These are phyloP conservation scores for Elongisporangium anandrum DNA, from an alignment of 352 stramenopile genomes.

Conservation along the genomic window DNA sequence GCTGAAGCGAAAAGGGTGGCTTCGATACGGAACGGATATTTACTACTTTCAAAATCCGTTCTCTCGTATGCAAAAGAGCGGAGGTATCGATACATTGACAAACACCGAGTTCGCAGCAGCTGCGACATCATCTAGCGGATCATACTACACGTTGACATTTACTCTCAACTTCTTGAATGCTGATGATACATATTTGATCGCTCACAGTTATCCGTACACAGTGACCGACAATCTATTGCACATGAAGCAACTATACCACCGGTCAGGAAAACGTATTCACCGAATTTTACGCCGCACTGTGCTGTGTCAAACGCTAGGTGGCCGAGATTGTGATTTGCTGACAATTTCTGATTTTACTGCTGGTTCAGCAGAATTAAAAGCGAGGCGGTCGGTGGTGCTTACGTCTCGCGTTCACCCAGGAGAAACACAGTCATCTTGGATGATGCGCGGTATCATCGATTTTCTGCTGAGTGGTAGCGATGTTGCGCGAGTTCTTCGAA, in stretches of 20 bases:
- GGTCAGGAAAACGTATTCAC: conserved; percentile 1
- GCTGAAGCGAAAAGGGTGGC: conserved; percentile 61
- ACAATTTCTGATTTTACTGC: conserved; percentile 62
- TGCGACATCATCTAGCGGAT: conserved; percentile 5
- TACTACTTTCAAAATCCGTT: conserved; percentile 85
- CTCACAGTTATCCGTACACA: conserved; percentile 92
- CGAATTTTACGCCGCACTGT: conserved; percentile 37
- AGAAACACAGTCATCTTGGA: conserved; percentile 90
- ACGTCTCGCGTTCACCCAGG: conserved; percentile 89
- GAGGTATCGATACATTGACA: background rate
- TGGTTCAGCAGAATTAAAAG: conserved; percentile 19
- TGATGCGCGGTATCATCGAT: conserved; percentile 92
- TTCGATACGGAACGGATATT: conserved; percentile 69
- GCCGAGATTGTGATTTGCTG: conserved; percentile 61
- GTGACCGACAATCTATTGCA: conserved; percentile 74
- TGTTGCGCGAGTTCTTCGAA: conserved; percentile 62
- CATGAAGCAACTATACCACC: conserved; percentile 31
- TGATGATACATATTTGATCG: conserved; percentile 86
- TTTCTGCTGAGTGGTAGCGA: conserved; percentile 74
- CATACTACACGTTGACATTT: conserved; percentile 89
- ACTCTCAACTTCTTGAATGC: conserved; percentile 73
- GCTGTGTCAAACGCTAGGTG: conserved; percentile 57
- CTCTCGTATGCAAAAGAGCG: conserved; percentile 9
- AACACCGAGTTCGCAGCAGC: conserved; percentile 2
- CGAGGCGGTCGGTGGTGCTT: conserved; percentile 60